Conservation (phyloP, 768 basidiomycete genomes). For the Gymnopilus dilepis region DNA sequence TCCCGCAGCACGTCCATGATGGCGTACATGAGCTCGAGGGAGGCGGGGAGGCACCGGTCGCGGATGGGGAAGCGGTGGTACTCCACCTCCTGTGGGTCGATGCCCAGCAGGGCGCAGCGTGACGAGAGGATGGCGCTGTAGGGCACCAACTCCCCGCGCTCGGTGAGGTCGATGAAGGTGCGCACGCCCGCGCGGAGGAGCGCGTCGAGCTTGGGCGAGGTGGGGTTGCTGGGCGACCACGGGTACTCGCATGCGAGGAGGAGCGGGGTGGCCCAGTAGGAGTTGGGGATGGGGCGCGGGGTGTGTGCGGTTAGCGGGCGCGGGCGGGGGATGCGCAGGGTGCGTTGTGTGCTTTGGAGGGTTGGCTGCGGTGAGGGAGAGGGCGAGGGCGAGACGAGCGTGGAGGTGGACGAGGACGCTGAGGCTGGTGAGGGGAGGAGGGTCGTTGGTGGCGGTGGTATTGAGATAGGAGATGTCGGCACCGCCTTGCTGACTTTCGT, state of each 20-base stretch:
- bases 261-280: constrained; percentile 78
- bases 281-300: constrained; percentile 77
- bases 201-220: constrained; percentile 73
- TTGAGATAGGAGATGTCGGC: too few relatives aligned
- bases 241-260: constrained; percentile 86
- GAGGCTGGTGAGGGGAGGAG: too few relatives aligned
- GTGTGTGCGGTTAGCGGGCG: constrained; percentile 24
- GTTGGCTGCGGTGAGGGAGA: constrained; percentile 1
- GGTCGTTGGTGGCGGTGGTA: too few relatives aligned
- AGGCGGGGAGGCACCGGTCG: constrained; percentile 71
- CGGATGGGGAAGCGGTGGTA: constrained; percentile 84
- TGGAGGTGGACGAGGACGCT: neutral
- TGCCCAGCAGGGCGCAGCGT: constrained; percentile 59
- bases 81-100: constrained; percentile 60
- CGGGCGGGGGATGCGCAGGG: constrained; percentile 16
- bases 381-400: neutral
- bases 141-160: constrained; percentile 73
- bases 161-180: constrained; percentile 87
- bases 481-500: too few relatives aligned
- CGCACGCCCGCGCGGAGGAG: constrained; percentile 74
- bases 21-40: constrained; percentile 58
- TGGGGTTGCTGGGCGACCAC: constrained; percentile 63
- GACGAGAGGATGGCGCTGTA: constrained; percentile 60
- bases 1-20: constrained; percentile 65
- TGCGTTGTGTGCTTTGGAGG: constrained; percentile 16